These are phyloP conservation scores for Pseudogymnoascus sp. DNA, from an alignment of 2,329 filamentous ascomycete species.

Conservation along the genomic window DNA sequence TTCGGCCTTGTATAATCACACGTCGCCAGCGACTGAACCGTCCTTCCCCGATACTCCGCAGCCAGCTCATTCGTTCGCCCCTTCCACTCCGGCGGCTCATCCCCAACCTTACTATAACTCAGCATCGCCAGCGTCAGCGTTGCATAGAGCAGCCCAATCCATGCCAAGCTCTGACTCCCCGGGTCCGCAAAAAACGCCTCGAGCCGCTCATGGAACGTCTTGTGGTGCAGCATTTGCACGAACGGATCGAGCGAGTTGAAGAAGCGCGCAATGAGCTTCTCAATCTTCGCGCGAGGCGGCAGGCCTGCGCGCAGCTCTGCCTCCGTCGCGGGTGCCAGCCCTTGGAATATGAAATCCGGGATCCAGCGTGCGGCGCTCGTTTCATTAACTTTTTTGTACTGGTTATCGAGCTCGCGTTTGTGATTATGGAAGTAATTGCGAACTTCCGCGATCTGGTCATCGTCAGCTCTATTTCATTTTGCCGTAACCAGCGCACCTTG, in stretches of 20 bases:
- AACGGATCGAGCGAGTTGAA: slow-evolving; percentile 72
- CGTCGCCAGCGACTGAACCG: slow-evolving; percentile 67
- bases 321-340: slow-evolving; percentile 58
- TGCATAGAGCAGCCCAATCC: slow-evolving; percentile 68
- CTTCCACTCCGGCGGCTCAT: slow-evolving; percentile 71
- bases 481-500: slow-evolving; percentile 15
- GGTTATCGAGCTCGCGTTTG: slow-evolving; percentile 81
- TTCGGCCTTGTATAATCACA: slow-evolving; percentile 70
- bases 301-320: slow-evolving; percentile 71
- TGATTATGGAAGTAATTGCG: slow-evolving; percentile 81
- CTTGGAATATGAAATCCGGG: slow-evolving; percentile 70
- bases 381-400: slow-evolving; percentile 65
- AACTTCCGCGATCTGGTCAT: slow-evolving; percentile 71
- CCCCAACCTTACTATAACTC: slow-evolving; percentile 69
- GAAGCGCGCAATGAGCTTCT: slow-evolving; percentile 78
- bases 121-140: slow-evolving; percentile 70
- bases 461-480: not conserved
- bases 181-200: slow-evolving; percentile 61
- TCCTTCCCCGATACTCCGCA: slow-evolving; percentile 58
- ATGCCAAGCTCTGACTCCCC: slow-evolving; percentile 63
- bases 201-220: slow-evolving; percentile 72
- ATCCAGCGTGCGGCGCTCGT: slow-evolving; percentile 51
- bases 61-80: slow-evolving; percentile 49
- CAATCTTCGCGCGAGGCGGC: slow-evolving; percentile 72
- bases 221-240: slow-evolving; percentile 70